Evolutionary conservation across 257 asterid genomes (phyloP), one percentile per base, ranked within the genome.

Genomic region (Galeopsis tetrahit): DNA sequence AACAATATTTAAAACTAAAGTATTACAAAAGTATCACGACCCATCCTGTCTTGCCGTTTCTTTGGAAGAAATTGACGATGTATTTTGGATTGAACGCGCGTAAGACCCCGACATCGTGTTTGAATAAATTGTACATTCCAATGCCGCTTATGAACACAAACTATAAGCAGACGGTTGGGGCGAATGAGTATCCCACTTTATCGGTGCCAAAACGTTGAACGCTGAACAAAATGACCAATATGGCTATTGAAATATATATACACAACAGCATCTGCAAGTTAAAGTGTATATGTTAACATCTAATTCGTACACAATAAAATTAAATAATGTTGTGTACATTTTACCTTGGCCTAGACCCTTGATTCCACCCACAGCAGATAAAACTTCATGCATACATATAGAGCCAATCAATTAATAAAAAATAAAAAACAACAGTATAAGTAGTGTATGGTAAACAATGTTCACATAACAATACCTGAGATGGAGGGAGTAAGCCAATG

Each of bases 401-500:
- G 28, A 1, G 28, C 1, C 28, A 21, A 21, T 21, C 11, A 79
- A 43, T 28, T 42, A 62, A 65, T 10, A 75, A 28, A 28, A 38
- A 15, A 15, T 28, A 65, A 21, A 21, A n/a, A n/a, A n/a, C n/a
- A n/a, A n/a, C n/a, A n/a, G n/a, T 21, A 21, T 21, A 21, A 21
- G 28, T 21, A 21, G 28, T 21, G 28, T 21, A 21, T 21, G 28
- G 28, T 21, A 21, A 21, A 21, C 28, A 21, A 21, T 0, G 28
- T 21, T 21, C 28, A 21, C 28, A 21, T 21, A 21, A 21, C 28
- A 21, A 21, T 21, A 31, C 96, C 96, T 74, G 97, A 91, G 63
- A 91, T 91, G 77, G 86, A 84, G 4, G 97, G 97, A 31, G 97
- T 91, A 3, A 91, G 85, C 97, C 97, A 11, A 91, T 91, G 13